phyloP scores from a whole-genome alignment of 2,329 filamentous ascomycete species.

The Cytospora piceae region DNA sequence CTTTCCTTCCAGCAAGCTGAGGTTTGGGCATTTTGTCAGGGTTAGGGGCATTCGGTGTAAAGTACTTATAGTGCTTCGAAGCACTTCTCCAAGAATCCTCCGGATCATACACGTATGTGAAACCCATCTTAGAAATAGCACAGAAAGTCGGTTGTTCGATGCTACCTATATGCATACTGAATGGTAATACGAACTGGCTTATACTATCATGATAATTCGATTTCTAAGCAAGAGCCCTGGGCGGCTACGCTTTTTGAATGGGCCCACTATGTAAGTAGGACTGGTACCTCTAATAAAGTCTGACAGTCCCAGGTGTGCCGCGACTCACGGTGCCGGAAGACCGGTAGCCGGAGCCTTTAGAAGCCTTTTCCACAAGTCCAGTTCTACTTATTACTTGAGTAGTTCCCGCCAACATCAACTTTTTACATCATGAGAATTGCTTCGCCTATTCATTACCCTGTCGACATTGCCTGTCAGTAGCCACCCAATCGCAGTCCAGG shows the following conservation, averaged over 20 bases:
- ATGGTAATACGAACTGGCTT: background rate
- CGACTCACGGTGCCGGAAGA: background rate
- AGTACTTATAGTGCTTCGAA: too few species aligned
- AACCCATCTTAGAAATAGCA: background rate
- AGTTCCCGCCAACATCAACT: background rate
- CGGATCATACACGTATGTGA: background rate
- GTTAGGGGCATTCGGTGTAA: too few species aligned
- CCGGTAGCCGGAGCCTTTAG: background rate
- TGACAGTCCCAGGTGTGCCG: background rate
- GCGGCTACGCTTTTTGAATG: background rate
- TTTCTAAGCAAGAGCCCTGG: slow-evolving; percentile 21
- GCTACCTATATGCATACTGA: background rate
- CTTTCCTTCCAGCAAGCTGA: too few species aligned
- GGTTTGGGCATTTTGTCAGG: too few species aligned
- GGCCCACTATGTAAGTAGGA: background rate
- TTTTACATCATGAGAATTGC: background rate
- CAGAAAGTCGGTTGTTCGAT: background rate
- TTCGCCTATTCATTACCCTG: background rate
- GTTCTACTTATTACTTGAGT: background rate
- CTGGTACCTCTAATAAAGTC: slow-evolving; percentile 15
- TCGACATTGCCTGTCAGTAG: slow-evolving; percentile 20
- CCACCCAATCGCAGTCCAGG: slow-evolving; percentile 26
- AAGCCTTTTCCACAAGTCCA: background rate
- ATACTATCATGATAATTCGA: slow-evolving; percentile 7
- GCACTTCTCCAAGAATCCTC: background rate